phyloP scores from a whole-genome alignment of 768 basidiomycete genomes.

The Russula lepida region DNA sequence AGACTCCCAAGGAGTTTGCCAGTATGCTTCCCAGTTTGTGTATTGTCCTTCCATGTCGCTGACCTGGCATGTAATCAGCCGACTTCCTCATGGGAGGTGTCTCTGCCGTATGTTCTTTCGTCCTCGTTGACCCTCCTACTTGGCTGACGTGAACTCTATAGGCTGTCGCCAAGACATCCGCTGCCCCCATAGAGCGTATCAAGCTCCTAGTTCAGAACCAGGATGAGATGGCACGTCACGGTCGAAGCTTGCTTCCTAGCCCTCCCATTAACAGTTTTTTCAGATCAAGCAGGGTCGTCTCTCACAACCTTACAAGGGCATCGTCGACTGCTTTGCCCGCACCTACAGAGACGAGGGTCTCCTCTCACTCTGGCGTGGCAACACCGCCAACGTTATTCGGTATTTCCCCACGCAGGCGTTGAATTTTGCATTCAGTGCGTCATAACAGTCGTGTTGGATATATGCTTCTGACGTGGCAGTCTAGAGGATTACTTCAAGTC shows the following conservation, averaged over 20 bases:
- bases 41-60: conserved; percentile 23
- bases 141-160: conserved; percentile 27
- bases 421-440: conserved; percentile 99
- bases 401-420: conserved; percentile 99
- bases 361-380: conserved; percentile 95
- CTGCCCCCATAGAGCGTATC: conserved; percentile 99
- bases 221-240: conserved; percentile 90
- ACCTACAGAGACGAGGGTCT: conserved; percentile 95
- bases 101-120: conserved; percentile 56
- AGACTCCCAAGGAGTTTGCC: conserved; percentile 87
- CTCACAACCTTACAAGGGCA: conserved; percentile 91
- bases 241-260: conserved; percentile 1
- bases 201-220: conserved; percentile 98
- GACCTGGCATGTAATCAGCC: conserved; percentile 40
- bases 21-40: conserved; percentile 37
- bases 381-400: conserved; percentile 99
- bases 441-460: neutral
- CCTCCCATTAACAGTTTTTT: neutral
- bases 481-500: conserved; percentile 98
- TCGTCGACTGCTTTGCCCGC: conserved; percentile 83
- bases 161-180: conserved; percentile 98
- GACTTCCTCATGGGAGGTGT: conserved; percentile 98
- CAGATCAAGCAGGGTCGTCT: conserved; percentile 99
- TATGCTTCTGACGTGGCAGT: conserved; percentile 18
- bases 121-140: neutral